Base-by-base conservation (phyloP, 805 yeast genomes). In the Kazachstania viticola region DNA sequence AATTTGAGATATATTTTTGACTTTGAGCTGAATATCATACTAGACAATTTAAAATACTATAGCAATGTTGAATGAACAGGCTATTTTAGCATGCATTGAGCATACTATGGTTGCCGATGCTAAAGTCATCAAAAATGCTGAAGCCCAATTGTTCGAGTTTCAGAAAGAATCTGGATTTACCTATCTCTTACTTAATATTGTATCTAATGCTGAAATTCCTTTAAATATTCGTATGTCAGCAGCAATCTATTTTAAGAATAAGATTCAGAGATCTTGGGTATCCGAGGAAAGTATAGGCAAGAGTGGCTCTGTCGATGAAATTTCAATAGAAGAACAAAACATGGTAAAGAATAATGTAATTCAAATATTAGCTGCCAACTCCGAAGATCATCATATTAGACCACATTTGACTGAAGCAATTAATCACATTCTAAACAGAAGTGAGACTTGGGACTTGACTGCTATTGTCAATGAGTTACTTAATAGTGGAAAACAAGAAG, bases 181-280 rank as follows among this genome's bases (percentile, higher is more conserved):
- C 1, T 59, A 65, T 11, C 71, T 70, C 45, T 58, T 74, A 29
- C 54, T 75, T 18, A 70, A 66, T 25, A 56, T 73, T 28, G 61
- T 70, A 11, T 50, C 58, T 8, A 77, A 74, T 41, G 51, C 51
- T 3, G 54, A 60, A 4, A 56, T 62, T 19, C 58, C 71, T 4
- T 38, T 45, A 5, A 60, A 62, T 9, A 64, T 73, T 31, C 64
- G 73, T 37, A 59, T 70, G 37, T 77, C 82, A 9, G 66, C 79
- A 5, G 76, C 79, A 0, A 78, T 80, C 5, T 77, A 71, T 48
- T 71, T 78, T 53, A 80, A 80, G 49, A 79, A 79, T 51, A 63
- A 71, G 35, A 60, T 79, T 21, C 64, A 64, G 25, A 58, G 65
- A 25, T 61, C 65, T 33, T 78, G 87, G 85, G 56, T 64, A 23